Evolutionary conservation across 768 basidiomycete genomes (phyloP), one percentile per base, ranked within the genome.

Genomic region (Rhodotorula paludigena): DNA sequence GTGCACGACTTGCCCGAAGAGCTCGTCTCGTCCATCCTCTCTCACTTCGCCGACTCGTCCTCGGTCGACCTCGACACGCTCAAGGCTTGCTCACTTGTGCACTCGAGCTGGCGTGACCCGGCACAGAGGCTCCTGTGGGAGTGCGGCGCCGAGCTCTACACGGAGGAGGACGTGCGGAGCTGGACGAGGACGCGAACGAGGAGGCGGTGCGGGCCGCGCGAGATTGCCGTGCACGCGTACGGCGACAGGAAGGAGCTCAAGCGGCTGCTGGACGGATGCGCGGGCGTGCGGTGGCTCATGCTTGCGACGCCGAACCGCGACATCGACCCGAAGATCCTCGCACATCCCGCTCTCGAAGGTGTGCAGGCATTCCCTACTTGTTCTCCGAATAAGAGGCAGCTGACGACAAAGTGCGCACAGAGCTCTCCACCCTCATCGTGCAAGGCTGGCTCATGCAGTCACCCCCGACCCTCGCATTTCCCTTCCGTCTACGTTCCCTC

Each of bases 11-110:
- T 62, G 5, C 61, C 61, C 9, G 42, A 44, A 3, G 61, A 62
- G 35, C 53, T 62, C 25, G 4, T 62, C 42, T 18, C 4, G 25
- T 12, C n/a, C 6, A 47, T 55, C 53, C n/a, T 55, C 18, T 38
- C 53, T n/a, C 53, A 54, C 35, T 15, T 38, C 35, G 35, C 25
- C 30, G 10, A n/a, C 1, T 6, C 1, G 1, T 12, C 30, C 33
- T 36, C 16, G 18, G 8, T 35, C 51, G 57, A 68, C 45, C 45
- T 56, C 35, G 51, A 41, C 20, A 48, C 61, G 44, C 61, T 64
- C 52, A 68, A 68, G 25, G 18, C 21, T 28, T 44, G 52, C 8
- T 49, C 67, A 12, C 62, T 68, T 45, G 67, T 64, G 7, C 53
- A 53, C 45, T 57, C 53, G 7, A 30, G 51, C 7, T 68, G 57